Evolutionary conservation across 2,329 filamentous ascomycete genomes (phyloP).

Genomic region (Alternaria atra): DNA sequence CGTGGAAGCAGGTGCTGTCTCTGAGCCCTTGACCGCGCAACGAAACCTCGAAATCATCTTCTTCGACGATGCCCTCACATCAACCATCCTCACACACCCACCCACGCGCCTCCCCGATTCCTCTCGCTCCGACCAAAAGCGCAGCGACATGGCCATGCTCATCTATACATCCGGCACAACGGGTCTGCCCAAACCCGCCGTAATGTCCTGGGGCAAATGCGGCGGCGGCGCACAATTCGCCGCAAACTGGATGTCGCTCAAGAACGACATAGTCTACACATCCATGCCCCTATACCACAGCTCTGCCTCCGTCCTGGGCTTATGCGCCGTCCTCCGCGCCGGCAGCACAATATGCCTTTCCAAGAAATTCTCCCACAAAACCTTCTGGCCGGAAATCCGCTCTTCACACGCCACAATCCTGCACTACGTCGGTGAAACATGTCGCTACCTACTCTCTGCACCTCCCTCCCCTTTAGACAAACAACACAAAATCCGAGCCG

Average conservation of each 20-base stretch:
- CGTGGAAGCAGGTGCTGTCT: constrained; percentile 14
- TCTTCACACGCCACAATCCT: constrained; percentile 49
- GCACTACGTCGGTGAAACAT: constrained; percentile 53
- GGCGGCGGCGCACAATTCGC: constrained; percentile 29
- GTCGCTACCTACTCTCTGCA: constrained; percentile 50
- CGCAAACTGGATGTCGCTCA: constrained; percentile 35
- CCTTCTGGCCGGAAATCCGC: constrained; percentile 51
- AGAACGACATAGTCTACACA: constrained; percentile 47
- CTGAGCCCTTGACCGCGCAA: constrained; percentile 20
- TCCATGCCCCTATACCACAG: constrained; percentile 53
- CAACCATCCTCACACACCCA: constrained; percentile 38
- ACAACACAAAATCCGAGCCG: constrained; percentile 42
- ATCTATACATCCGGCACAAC: constrained; percentile 53
- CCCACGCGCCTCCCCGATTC: constrained; percentile 43
- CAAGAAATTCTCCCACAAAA: constrained; percentile 48
- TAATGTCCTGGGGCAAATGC: constrained; percentile 43
- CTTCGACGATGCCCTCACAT: constrained; percentile 40
- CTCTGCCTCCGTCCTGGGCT: constrained; percentile 41
- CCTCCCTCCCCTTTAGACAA: constrained; percentile 44
- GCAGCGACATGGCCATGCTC: constrained; percentile 46
- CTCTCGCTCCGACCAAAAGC: constrained; percentile 34
- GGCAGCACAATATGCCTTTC: constrained; percentile 43
- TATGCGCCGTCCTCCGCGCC: constrained; percentile 37
- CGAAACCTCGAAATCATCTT: constrained; percentile 42
- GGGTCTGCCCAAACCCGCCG: constrained; percentile 48